Evolutionary conservation across 495 filamentous ascomycete genomes (phyloP).

Genomic region (Trichoderma orchidacearum): DNA sequence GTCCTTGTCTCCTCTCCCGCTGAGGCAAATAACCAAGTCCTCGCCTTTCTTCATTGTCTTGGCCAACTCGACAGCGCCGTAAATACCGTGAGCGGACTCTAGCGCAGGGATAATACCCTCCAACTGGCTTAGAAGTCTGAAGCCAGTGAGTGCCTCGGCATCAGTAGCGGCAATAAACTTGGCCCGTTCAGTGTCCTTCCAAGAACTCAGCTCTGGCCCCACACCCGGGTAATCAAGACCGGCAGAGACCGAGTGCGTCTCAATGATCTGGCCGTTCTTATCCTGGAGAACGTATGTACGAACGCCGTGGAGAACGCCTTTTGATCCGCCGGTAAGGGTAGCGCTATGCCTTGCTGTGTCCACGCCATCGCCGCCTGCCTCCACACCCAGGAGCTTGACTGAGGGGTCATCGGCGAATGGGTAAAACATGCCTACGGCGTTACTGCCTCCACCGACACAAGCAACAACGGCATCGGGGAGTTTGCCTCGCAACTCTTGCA

Average conservation of each 20-base stretch:
- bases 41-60: conserved; percentile 81
- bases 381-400: conserved; percentile 85
- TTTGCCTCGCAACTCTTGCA: conserved; percentile 66
- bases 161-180: conserved; percentile 88
- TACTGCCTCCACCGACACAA: conserved; percentile 87
- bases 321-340: conserved; percentile 72
- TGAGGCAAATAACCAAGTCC: conserved; percentile 89
- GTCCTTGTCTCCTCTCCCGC: conserved; percentile 92
- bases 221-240: conserved; percentile 96
- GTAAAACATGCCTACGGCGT: conserved; percentile 91
- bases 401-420: conserved; percentile 75
- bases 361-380: conserved; percentile 93
- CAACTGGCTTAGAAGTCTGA: conserved; percentile 65
- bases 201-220: conserved; percentile 76
- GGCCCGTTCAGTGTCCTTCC: conserved; percentile 83
- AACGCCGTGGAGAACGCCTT: conserved; percentile 91
- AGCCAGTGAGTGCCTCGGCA: conserved; percentile 81
- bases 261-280: conserved; percentile 78
- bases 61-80: conserved; percentile 74
- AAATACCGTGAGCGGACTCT: conserved; percentile 88
- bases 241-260: conserved; percentile 94
- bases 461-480: conserved; percentile 92
- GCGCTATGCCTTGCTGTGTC: conserved; percentile 79
- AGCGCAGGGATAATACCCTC: conserved; percentile 96
- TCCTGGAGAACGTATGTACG: conserved; percentile 92